Evolutionary conservation across 2,329 filamentous ascomycete species (phyloP).

Genomic region (Catunica adiposa): DNA sequence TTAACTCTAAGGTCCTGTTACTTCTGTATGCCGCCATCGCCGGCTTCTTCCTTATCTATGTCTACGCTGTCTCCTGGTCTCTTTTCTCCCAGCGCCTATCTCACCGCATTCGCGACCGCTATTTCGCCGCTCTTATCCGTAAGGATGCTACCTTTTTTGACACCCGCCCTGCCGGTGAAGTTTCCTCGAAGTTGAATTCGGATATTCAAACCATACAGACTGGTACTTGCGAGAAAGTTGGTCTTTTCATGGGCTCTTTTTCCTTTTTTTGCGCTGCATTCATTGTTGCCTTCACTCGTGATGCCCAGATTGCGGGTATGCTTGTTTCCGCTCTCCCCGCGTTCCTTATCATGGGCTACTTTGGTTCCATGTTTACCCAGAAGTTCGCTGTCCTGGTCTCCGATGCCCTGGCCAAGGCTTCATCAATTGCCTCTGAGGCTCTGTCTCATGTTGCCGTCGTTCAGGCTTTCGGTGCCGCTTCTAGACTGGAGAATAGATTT

Average conservation of each 20-base stretch:
- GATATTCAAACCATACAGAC: constrained; percentile 51
- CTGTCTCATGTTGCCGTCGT: constrained; percentile 44
- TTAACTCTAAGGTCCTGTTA: constrained; percentile 42
- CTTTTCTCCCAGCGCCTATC: constrained; percentile 47
- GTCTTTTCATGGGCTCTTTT: constrained; percentile 42
- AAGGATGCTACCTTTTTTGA: constrained; percentile 51
- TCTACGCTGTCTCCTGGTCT: constrained; percentile 47
- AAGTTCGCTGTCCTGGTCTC: constrained; percentile 35
- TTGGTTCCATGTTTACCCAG: constrained; percentile 37
- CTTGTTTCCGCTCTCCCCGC: constrained; percentile 46
- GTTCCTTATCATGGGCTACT: constrained; percentile 40
- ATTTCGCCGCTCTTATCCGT: constrained; percentile 39
- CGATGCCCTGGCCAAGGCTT: constrained; percentile 38
- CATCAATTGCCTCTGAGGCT: constrained; percentile 45
- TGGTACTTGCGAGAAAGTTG: constrained; percentile 55
- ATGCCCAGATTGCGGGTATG: constrained; percentile 45
- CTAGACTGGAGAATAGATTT: constrained; percentile 43
- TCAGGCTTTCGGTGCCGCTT: constrained; percentile 44
- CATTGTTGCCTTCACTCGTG: constrained; percentile 48
- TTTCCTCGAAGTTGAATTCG: constrained; percentile 44
- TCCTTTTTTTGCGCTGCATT: constrained; percentile 54
- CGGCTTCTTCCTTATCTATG: constrained; percentile 46
- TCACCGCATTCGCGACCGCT: constrained; percentile 43
- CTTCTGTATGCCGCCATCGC: constrained; percentile 48
- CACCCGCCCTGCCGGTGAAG: constrained; percentile 42